Percentiles rank a stretch among this genome's conserved stretches.
These are phyloP conservation scores for Lantana camara DNA, from an alignment of 257 asterid genomes.

Conservation along the genomic window DNA sequence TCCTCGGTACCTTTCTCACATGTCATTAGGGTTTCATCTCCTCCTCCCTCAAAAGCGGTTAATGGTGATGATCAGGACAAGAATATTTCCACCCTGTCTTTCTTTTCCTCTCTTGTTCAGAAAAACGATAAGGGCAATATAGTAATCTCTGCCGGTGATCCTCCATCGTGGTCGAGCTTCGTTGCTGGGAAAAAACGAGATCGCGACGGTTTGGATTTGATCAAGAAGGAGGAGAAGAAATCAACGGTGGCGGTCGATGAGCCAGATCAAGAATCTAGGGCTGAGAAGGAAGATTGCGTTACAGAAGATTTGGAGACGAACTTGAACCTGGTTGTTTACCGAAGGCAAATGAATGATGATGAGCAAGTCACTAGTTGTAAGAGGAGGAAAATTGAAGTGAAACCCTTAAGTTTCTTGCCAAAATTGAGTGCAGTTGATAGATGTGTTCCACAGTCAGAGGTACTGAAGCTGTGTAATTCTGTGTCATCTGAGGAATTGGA, in stretches of 20 bases:
- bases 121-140: conserved; percentile 18
- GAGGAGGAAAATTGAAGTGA: conserved; percentile 56
- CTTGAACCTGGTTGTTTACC: conserved; percentile 40
- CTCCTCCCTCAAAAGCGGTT: conserved; percentile 20
- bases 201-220: conserved; percentile 26
- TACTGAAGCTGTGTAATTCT: conserved; percentile 30
- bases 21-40: conserved; percentile 60
- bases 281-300: conserved; percentile 34
- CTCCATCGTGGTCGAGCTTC: conserved; percentile 56
- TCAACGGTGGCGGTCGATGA: conserved; percentile 10
- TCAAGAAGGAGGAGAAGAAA: conserved; percentile 37
- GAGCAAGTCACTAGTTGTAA: conserved; percentile 52
- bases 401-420: conserved; percentile 34
- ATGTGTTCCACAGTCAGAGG: conserved; percentile 36
- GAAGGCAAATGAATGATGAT: conserved; percentile 26
- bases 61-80: conserved; percentile 13
- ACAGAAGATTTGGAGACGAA: conserved; percentile 38
- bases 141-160: conserved; percentile 18
- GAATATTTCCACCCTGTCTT: conserved; percentile 27
- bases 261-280: conserved; percentile 26
- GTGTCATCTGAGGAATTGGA: conserved; percentile 60
- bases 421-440: conserved; percentile 42
- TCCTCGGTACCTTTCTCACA: conserved; percentile 25
- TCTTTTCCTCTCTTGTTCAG: conserved; percentile 38
- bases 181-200: conserved; percentile 39